A percentile compares a stretch with the other conserved stretches of the same genome.
phyloP scores from a whole-genome alignment of 768 basidiomycete genomes.

The Infundibulicybe gibba region DNA sequence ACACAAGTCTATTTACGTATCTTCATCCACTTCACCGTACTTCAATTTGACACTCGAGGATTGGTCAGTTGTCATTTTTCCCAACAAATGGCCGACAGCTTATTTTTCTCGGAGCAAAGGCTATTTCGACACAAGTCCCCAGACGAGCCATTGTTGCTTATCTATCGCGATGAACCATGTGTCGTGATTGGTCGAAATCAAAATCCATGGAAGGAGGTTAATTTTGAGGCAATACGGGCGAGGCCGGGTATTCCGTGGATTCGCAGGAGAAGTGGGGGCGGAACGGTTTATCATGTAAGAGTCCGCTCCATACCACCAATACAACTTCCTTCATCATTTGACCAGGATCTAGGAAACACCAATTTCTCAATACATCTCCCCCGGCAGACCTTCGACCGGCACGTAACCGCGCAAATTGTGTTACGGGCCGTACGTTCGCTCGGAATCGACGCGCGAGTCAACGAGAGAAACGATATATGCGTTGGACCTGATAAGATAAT shows the following conservation, averaged over 20 bases:
- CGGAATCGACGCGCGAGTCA: slow-evolving; percentile 74
- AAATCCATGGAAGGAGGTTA: slow-evolving; percentile 98
- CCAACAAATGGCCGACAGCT: background rate
- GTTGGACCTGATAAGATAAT: slow-evolving; percentile 83
- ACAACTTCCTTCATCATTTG: background rate
- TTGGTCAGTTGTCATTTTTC: slow-evolving; percentile 54
- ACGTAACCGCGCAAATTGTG: slow-evolving; percentile 73
- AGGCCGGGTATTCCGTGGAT: slow-evolving; percentile 67
- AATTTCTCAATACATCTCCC: slow-evolving; percentile 96
- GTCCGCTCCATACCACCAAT: background rate
- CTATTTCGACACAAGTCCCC: slow-evolving; percentile 71
- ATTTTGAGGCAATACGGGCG: slow-evolving; percentile 52
- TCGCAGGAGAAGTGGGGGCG: slow-evolving; percentile 86
- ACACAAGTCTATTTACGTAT: slow-evolving; percentile 62
- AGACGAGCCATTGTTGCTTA: slow-evolving; percentile 68
- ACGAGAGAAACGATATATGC: slow-evolving; percentile 90
- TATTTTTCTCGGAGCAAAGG: slow-evolving; percentile 17
- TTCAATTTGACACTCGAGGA: slow-evolving; percentile 92
- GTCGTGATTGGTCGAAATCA: slow-evolving; percentile 95
- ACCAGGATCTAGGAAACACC: slow-evolving; percentile 92
- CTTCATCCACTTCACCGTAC: slow-evolving; percentile 75
- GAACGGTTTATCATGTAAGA: slow-evolving; percentile 92
- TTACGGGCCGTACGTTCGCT: slow-evolving; percentile 72
- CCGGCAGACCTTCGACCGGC: slow-evolving; percentile 74
- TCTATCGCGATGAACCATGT: slow-evolving; percentile 87